Evolutionary conservation across 1,284 basidiomycete genomes (phyloP), one percentile per base, ranked within the genome.

Genomic region (Ceratobasidium sp.): DNA sequence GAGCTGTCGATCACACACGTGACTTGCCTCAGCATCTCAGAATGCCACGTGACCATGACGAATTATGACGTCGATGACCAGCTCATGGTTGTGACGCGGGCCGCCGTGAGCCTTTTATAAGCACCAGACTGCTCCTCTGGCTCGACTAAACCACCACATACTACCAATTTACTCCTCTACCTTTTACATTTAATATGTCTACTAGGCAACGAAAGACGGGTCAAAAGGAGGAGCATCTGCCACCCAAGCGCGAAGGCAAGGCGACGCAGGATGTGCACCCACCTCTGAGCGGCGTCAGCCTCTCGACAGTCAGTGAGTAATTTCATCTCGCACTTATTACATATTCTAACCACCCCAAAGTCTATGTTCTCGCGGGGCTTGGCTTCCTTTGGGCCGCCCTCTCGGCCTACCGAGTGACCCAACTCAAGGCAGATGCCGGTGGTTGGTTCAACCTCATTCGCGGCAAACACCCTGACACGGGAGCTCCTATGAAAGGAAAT

Each of bases 391-490:
- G 75, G 57, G 41, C 57, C 35, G 50, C 59, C 16, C 73, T 76
- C 52, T 76, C 73, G 41, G 57, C 74, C 18, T 76, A 73, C 44
- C 66, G 75, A 28, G 43, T 76, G 38, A 66, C 74, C 4, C 74
- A 75, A 50, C 73, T 73, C 61, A 76, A 76, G 57, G 47, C 66
- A 28, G 47, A 73, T 23, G 52, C 75, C 21, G 75, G 75, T 6
- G 75, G 75, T 14, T 76, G 75, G 75, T 59, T 72, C 46, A 76
- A 76, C 55, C 75, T 76, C 32, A 13, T 64, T 9, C 61, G 72
- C 43, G 75, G 74, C 2, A 57, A 69, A 26, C 74, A 59, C 7
- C 75, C 75, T 23, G 71, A 72, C 44, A 69, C 66, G 7, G 66
- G 66, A 9, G 66, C 32, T 21, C 66, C 66, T 8, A 58, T 69